Evolutionary conservation across 1,284 basidiomycete species (phyloP), one percentile per base, ranked within the genome.

Genomic region (Volvariella volvacea): DNA sequence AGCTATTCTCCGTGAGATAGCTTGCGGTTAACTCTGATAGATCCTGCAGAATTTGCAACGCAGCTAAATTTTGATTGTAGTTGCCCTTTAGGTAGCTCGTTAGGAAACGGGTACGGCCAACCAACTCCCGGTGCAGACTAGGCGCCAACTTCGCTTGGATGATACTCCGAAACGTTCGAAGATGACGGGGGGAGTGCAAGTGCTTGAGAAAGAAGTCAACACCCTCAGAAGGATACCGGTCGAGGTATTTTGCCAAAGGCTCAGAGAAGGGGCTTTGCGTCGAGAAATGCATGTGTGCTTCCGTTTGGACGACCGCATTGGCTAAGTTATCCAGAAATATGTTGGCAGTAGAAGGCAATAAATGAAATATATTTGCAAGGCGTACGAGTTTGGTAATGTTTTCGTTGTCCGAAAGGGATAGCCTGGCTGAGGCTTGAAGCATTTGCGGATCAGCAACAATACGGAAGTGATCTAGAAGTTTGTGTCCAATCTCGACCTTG

Each of bases 401-500:
- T 55, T 94, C 90, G 52, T 94, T 94, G 55, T 95, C 92, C 12
- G 83, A 75, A 16, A 94, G 68, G 0, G 92, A 88, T 3, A 86
- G 72, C 46, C 81, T 77, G 0, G 91, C 83, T 0, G 92, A 84
- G 39, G 79, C 80, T 48, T 78, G 76, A n/a, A 95, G 71, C 72
- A 90, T 83, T 55, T 88, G 83, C 31, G 84, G 80, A 55, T 92
- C 88, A 22, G 93, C 89, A 15, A 97, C 84, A 28, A 87, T 82
- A 41, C 87, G 82, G 69, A 95, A 96, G 64, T 99, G 96, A 57
- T 98, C 94, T 14, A 99, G 74, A 6, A 99, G 78, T 67, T 99
- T 99, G 63, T 91, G 83, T 7, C 96, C 97, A 53, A 99, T 99
- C 68, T 99, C 96, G 36, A 99, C 95, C 64, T 99, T 99, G 83